Evolutionary conservation across 768 basidiomycete species (phyloP).

Genomic region (Suillus brevipes): DNA sequence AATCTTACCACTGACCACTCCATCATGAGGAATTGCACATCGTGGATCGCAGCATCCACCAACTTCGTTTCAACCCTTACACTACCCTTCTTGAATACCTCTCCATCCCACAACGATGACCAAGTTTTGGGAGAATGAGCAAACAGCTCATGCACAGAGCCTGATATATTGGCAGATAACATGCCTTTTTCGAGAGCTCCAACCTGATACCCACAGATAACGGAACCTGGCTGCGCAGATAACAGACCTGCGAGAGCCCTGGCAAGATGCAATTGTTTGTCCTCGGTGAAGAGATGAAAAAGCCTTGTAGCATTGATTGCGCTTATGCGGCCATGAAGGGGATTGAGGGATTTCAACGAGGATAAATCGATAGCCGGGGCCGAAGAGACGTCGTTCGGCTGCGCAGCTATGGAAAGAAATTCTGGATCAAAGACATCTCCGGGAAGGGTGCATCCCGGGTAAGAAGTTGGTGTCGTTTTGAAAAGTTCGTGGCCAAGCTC

Average conservation of each 20-base stretch:
- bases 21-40: neutral
- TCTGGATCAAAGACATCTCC: constrained; percentile 55
- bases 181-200: constrained; percentile 18
- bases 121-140: constrained; percentile 20
- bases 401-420: constrained; percentile 38
- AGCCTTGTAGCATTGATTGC: constrained; percentile 51
- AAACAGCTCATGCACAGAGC: neutral
- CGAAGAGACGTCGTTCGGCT: constrained; percentile 27
- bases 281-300: constrained; percentile 41
- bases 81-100: constrained; percentile 31
- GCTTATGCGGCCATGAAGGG: constrained; percentile 48
- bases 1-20: neutral
- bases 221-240: constrained; percentile 30
- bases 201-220: constrained; percentile 31
- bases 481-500: constrained; percentile 62
- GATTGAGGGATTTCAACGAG: constrained; percentile 44
- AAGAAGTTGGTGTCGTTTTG: constrained; percentile 50
- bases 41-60: neutral
- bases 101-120: constrained; percentile 20
- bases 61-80: constrained; percentile 32
- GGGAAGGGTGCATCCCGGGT: constrained; percentile 52
- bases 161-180: neutral
- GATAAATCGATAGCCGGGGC: constrained; percentile 29
- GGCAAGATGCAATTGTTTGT: constrained; percentile 30
- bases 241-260: constrained; percentile 29